Evolutionary conservation across 129 eudicot genomes (phyloP).

Genomic region (Saposhnikovia divaricata): DNA sequence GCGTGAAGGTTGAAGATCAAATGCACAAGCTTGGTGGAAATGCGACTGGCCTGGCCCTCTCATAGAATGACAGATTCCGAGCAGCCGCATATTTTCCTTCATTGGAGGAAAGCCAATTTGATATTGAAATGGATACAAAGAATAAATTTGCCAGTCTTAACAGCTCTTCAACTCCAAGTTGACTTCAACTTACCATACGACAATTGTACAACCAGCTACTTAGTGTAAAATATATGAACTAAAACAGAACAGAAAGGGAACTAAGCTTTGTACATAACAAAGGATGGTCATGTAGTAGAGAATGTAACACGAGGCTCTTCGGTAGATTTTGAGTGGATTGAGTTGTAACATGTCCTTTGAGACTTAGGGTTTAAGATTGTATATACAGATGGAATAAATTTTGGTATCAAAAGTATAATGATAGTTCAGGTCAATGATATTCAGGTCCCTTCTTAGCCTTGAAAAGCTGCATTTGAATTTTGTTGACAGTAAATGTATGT

Average conservation of each 20-base stretch:
- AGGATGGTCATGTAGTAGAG: not conserved
- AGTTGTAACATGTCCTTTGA: slow-evolving; percentile 3
- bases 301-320: not conserved
- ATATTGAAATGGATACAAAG: slow-evolving; percentile 14
- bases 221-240: slow-evolving; percentile 27
- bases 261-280: slow-evolving; percentile 16
- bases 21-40: slow-evolving; percentile 97
- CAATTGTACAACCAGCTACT: slow-evolving; percentile 5
- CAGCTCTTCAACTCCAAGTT: not conserved
- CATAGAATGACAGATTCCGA: slow-evolving; percentile 31
- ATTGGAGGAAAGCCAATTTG: slow-evolving; percentile 1
- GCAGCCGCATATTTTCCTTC: not conserved
- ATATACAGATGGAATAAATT: not conserved
- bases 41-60: slow-evolving; percentile 74
- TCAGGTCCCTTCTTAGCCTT: too few species aligned
- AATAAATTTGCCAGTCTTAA: not conserved
- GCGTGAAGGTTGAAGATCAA: slow-evolving; percentile 81
- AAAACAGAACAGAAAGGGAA: slow-evolving; percentile 10
- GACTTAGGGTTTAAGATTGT: slow-evolving; percentile 12
- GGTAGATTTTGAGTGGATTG: slow-evolving; percentile 2
- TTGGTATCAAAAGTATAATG: not conserved
- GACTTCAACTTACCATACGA: not conserved
- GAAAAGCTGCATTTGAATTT: not conserved
- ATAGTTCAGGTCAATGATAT: not conserved
- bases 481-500: not conserved